Evolutionary conservation across 164 flowering plant species (phyloP), one percentile per base, ranked within the genome.

Genomic region (Vitis rupestris): DNA sequence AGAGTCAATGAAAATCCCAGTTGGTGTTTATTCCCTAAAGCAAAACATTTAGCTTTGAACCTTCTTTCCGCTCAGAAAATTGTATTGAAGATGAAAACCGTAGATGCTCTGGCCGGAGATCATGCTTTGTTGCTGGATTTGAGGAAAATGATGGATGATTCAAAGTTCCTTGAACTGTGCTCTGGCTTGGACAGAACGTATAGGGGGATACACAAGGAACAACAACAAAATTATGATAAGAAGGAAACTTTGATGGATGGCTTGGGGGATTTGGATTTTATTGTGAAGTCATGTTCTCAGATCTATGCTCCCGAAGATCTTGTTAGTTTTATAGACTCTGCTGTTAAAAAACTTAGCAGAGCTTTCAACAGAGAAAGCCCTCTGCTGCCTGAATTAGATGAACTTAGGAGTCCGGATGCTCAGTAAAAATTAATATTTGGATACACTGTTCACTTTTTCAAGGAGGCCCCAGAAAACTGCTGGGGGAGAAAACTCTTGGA

Each of bases 281-380:
- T 37, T 37, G 44, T 69, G 27, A 53, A 69, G 64, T 60, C 58
- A 58, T 66, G 73, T 19, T 71, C 69, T 67, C 73, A 65, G 55
- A 66, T 84, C 16, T 78, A 68, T 65, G 49, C 69, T 74, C 87
- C 89, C 50, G 77, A 80, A 69, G 87, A 84, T 72, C 85, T 91
- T 59, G 72, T 84, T 62, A 77, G 69, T 37, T 71, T 84, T 16
- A 76, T 87, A 23, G 83, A 85, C 66, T 3, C 11, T 65, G 78
- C 76, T 67, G 27, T 83, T 69, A 30, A 57, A 48, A 70, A 76
- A 68, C 66, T 83, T 8, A 44, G 78, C 64, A 49, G 52, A 58
- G 23, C n/a, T 29, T 78, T 59, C 63, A 10, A 51, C 47, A 44
- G 52, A 70, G 71, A 50, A 49, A 51, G 63, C 63, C 19, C 61